A percentile compares a stretch with the other conserved stretches of the same genome.
Evolutionary conservation across 2,329 filamentous ascomycete genomes (phyloP).

Genomic region (Colletotrichum musicola): DNA sequence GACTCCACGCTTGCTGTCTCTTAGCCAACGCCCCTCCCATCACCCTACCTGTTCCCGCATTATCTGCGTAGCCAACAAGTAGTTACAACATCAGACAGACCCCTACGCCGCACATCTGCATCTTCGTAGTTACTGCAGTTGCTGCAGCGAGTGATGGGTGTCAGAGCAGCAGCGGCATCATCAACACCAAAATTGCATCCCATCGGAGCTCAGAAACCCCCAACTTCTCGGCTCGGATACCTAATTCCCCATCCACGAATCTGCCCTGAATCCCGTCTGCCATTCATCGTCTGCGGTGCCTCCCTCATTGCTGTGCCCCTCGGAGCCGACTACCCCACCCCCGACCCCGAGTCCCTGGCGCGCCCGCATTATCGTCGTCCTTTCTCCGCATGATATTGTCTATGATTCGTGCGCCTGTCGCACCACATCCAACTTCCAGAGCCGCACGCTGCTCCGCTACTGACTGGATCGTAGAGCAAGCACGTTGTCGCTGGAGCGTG

Average conservation of each 20-base stretch:
- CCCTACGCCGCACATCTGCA: neutral
- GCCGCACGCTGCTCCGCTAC: constrained; percentile 16
- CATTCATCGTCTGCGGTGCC: neutral
- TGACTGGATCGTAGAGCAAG: neutral
- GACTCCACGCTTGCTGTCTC: constrained; percentile 5
- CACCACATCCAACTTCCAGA: constrained; percentile 16
- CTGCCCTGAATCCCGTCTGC: constrained; percentile 16
- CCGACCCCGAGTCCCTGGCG: constrained; percentile 13
- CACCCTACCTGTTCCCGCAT: neutral
- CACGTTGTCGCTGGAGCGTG: neutral
- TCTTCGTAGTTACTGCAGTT: neutral
- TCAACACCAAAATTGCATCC: neutral
- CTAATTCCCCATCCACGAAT: neutral
- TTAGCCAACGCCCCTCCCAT: constrained; percentile 1
- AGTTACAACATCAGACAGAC: neutral
- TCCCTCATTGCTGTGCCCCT: constrained; percentile 5
- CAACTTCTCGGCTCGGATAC: neutral
- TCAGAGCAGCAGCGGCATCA: neutral
- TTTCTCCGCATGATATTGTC: constrained; percentile 26
- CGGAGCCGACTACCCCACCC: constrained; percentile 29
- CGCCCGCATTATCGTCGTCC: constrained; percentile 27
- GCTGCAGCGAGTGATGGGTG: neutral
- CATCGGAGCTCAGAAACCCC: neutral
- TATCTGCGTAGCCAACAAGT: neutral
- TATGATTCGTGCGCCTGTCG: constrained; percentile 37